Conservation (phyloP, 352 stramenopile species). For the Globisporangium spiculum region DNA sequence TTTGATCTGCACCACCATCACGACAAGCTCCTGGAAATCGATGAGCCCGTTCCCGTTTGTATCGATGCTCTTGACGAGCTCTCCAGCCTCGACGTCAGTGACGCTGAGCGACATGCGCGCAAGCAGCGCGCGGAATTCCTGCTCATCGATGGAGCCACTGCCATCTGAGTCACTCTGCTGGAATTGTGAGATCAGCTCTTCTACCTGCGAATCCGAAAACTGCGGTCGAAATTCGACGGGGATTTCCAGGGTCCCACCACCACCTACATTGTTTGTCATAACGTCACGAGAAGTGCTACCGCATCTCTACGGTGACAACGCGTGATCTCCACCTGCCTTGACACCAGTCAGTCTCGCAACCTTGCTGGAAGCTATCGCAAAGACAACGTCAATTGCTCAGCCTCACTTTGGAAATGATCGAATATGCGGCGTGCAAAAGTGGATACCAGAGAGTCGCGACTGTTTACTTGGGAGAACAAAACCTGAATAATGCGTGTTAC, state of each 20-base stretch:
- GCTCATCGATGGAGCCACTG: conserved; percentile 61
- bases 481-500: neutral
- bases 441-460: conserved; percentile 1
- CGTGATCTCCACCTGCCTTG: neutral
- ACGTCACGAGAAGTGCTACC: neutral
- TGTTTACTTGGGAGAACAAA: neutral
- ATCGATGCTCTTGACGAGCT: conserved; percentile 55
- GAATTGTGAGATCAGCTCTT: conserved; percentile 68
- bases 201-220: conserved; percentile 45
- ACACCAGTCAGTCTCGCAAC: neutral
- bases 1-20: conserved; percentile 54
- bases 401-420: neutral
- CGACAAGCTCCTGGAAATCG: conserved; percentile 57
- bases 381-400: neutral
- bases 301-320: neutral
- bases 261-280: conserved; percentile 9
- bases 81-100: conserved; percentile 40
- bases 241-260: conserved; percentile 27
- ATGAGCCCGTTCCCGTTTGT: conserved; percentile 56
- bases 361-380: neutral
- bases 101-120: conserved; percentile 45
- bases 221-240: conserved; percentile 32
- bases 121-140: conserved; percentile 61
- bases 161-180: conserved; percentile 47
- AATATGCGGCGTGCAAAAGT: neutral